Evolutionary conservation across 768 basidiomycete genomes (phyloP).

Genomic region (Melanogaster broomeanus): DNA sequence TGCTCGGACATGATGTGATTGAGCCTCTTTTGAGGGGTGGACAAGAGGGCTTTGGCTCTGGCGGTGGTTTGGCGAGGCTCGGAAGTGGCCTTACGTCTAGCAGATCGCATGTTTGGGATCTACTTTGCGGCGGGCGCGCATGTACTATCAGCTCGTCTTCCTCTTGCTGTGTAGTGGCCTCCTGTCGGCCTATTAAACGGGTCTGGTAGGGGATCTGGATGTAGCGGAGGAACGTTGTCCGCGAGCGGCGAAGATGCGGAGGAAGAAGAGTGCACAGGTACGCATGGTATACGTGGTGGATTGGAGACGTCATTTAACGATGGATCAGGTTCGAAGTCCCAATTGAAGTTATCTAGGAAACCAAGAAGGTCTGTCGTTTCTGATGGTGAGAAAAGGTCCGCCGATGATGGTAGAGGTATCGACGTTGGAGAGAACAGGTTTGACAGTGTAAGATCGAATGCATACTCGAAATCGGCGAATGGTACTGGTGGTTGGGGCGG

Average conservation of each 20-base stretch:
- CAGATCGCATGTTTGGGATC: conserved; percentile 12
- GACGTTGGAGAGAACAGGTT: conserved; percentile 59
- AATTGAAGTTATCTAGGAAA: conserved; percentile 80
- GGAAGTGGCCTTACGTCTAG: conserved; percentile 25
- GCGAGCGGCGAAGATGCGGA: neutral
- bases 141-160: conserved; percentile 4
- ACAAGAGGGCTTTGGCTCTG: conserved; percentile 65
- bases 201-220: conserved; percentile 1
- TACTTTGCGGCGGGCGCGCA: conserved; percentile 13
- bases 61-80: conserved; percentile 27
- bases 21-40: conserved; percentile 83
- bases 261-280: neutral
- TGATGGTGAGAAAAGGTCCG: conserved; percentile 75
- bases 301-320: conserved; percentile 11
- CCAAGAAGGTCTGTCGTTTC: conserved; percentile 80
- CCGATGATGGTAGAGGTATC: conserved; percentile 65
- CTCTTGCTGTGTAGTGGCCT: conserved; percentile 3
- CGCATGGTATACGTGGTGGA: conserved; percentile 6
- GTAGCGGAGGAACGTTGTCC: neutral
- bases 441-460: conserved; percentile 64
- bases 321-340: conserved; percentile 56
- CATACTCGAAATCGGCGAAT: conserved; percentile 70
- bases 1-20: conserved; percentile 97
- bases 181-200: conserved; percentile 4
- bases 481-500: conserved; percentile 52